Evolutionary conservation across 345 rosid species (phyloP), one percentile per base, ranked within the genome.

Genomic region (Eucalyptus decipiens): DNA sequence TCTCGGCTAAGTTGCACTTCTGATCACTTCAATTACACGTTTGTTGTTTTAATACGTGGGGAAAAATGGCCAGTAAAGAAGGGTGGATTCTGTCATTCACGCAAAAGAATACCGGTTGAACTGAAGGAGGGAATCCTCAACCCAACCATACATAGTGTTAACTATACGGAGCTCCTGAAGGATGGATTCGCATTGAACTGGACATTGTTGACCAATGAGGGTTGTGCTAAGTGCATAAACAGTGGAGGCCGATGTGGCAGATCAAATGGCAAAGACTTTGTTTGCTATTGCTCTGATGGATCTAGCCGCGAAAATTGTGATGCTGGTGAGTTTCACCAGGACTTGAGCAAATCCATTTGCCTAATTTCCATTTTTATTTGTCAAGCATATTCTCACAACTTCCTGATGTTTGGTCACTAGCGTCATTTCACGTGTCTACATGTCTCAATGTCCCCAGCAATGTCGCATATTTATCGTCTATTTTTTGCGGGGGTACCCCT

Each of bases 161-260:
- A 91, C 52, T 90, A 90, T 12, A 9, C 9, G 86, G 11, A 26
- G 56, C 42, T 88, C 28, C 40, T 69, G 21, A 34, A 69, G 18
- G 85, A 80, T 47, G 34, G 86, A 86, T 88, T 92, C 89, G 18
- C 90, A 6, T 37, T 93, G 87, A 87, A 90, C 50, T 90, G 92
- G 92, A 6, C 21, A 17, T 65, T 14, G 34, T 23, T 17, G 9
- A 52, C 80, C 43, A 89, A 67, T 50, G 6, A 54, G 7, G 28
- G 85, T 48, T 91, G 91, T 81, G 88, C 37, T 18, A 56, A 54
- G 67, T 91, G 93, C 89, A 86, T 14, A 24, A 49, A 26, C 32
- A 90, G 90, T 32, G 91, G 92, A 7, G 93, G 92, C 24, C 50
- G 28, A 17, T 92, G 93, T 87, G 93, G 94, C 81, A 50, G 21